Evolutionary conservation across 2,329 filamentous ascomycete species (phyloP).

Genomic region (Pseudocercospora vitis): DNA sequence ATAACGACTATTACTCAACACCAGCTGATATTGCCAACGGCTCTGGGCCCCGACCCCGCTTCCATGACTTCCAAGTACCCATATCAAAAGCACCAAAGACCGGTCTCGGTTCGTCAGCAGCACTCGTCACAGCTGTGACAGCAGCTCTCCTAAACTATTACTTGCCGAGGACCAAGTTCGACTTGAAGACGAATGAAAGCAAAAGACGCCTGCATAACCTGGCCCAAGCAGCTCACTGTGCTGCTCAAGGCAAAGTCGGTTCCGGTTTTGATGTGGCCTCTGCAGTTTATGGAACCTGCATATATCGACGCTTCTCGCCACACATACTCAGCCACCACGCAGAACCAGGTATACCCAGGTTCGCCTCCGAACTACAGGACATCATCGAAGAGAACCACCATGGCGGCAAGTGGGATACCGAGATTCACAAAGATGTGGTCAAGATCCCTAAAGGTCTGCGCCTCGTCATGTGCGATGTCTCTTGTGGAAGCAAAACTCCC

Average conservation of each 20-base stretch:
- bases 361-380: conserved; percentile 62
- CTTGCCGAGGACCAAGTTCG: conserved; percentile 58
- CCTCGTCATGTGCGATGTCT: conserved; percentile 92
- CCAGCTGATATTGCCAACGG: conserved; percentile 43
- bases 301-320: conserved; percentile 91
- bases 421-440: conserved; percentile 69
- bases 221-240: conserved; percentile 88
- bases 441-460: conserved; percentile 71
- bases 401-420: conserved; percentile 69
- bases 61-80: conserved; percentile 74
- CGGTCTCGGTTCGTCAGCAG: conserved; percentile 89
- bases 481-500: conserved; percentile 89
- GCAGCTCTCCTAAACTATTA: conserved; percentile 76
- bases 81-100: conserved; percentile 87
- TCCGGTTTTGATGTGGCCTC: conserved; percentile 94
- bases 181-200: conserved; percentile 56
- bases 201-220: conserved; percentile 79
- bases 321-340: conserved; percentile 66
- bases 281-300: conserved; percentile 86
- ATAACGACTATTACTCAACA: conserved; percentile 95
- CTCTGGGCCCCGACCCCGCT: conserved; percentile 50
- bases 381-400: conserved; percentile 63
- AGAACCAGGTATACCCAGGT: conserved; percentile 65
- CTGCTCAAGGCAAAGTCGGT: conserved; percentile 94
- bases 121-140: conserved; percentile 84